Evolutionary conservation across 2,329 filamentous ascomycete genomes (phyloP), one percentile per base, ranked within the genome.

Genomic region (Ceratocystis eucalypticola): DNA sequence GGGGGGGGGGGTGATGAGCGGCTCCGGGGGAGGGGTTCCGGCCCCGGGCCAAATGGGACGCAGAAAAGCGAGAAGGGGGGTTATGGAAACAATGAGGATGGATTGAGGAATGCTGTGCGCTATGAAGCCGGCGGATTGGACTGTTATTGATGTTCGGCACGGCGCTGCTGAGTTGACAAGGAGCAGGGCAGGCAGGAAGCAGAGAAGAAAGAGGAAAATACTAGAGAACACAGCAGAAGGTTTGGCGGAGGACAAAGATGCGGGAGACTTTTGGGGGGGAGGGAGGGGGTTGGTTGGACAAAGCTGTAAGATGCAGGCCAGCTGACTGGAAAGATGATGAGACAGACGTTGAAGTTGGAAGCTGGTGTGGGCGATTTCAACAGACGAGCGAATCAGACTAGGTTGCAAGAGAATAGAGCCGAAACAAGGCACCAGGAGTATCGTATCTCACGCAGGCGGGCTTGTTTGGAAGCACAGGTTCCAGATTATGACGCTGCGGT

Each of bases 1-100:
- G 50, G 7, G 6, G 50, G 8, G 59, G 7, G 10, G 22, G 44
- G 44, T 37, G 20, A 15, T 45, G 28, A 44, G 37, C 62, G 46
- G 59, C 59, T 44, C 65, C 65, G 65, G 65, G 65, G 65, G 25
- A 61, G 65, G 65, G 65, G 25, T 45, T 48, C 46, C 25, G 46
- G 46, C 65, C 65, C 65, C 61, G 65, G 65, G 48, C 61, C 65
- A 63, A 25, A 46, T 25, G 15, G 17, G 10, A 61, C 30, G n/a
- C 22, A 65, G 20, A 37, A 37, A 37, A 37, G 33, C 33, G 37
- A 41, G 33, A 20, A 20, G n/a, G 45, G 28, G 37, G n/a, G 33
- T 41, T 48, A 48, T 17, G 5, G 48, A 25, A 57, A 57, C 22
- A 10, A n/a, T 25, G 28, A 57, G 15, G 33, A 41, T 44, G 44